A percentile compares a stretch with the other conserved stretches of the same genome.
Evolutionary conservation across 306 rosid species (phyloP).

Genomic region (Biancaea sappan): DNA sequence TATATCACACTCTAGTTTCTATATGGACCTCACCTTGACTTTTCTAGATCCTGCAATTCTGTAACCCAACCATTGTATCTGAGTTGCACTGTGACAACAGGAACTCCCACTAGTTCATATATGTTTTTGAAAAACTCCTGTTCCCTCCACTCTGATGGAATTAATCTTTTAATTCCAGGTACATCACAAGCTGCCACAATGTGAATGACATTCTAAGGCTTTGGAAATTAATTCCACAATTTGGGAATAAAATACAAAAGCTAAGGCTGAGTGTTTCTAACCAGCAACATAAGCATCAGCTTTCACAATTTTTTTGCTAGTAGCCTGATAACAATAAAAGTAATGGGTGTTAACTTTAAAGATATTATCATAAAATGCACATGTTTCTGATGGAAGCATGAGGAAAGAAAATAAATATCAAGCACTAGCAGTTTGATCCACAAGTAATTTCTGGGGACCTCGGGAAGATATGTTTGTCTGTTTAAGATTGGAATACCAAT

Average conservation of each 20-base stretch:
- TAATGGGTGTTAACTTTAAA: constrained; percentile 21
- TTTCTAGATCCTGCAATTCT: constrained; percentile 89
- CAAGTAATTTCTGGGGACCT: not conserved
- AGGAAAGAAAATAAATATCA: not conserved
- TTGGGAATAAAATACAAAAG: constrained; percentile 11
- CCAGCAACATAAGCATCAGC: constrained; percentile 99
- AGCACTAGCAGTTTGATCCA: not conserved
- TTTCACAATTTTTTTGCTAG: constrained; percentile 73
- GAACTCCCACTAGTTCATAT: constrained; percentile 89
- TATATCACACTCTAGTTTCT: constrained; percentile 4
- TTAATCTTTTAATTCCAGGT: constrained; percentile 91
- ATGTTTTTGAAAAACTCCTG: constrained; percentile 77
- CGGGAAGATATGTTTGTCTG: not conserved
- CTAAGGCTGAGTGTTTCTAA: constrained; percentile 43
- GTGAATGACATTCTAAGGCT: constrained; percentile 33
- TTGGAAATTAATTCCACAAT: constrained; percentile 16
- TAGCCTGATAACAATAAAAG: constrained; percentile 61
- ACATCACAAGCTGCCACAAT: constrained; percentile 91
- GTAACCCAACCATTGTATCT: constrained; percentile 99
- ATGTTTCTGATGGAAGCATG: not conserved
- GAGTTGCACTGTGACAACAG: constrained; percentile 99
- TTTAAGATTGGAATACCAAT: not conserved
- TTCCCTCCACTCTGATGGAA: constrained; percentile 87
- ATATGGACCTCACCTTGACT: constrained; percentile 66
- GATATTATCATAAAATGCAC: not conserved